Base-by-base conservation (phyloP, 2,329 filamentous ascomycete genomes). In the Ceratocystis smalleyi region DNA sequence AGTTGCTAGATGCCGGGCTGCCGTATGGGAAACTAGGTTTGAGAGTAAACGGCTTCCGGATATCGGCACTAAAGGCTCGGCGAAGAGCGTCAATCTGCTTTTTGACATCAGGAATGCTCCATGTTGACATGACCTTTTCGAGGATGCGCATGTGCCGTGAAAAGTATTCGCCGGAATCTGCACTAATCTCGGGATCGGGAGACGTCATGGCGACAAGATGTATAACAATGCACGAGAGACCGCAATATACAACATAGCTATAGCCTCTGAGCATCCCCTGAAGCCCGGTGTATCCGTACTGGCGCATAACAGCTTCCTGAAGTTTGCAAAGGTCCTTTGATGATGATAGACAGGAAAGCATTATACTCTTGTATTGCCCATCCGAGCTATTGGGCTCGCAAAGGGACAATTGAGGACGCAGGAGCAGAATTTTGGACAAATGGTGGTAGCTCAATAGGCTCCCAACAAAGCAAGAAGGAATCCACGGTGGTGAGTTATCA, bases 171-270 rank as follows among this genome's bases (percentile, higher is more conserved):
- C 89, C 83, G 5, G 92, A 89, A 72, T 96, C 90, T 0, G 80
- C 78, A 71, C 94, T 91, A 65, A 96, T 82, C 47, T 94, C 88
- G 1, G 90, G 88, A 72, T 97, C 91, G 19, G 94, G 92, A 19
- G 91, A 96, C 15, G 91, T 95, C 67, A 96, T 86, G 3, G 91
- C 91, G 69, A 96, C 92, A 75, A 97, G 75, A 74, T 97, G 91
- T 64, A 97, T 81, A 75, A 96, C 91, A 27, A 92, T 91, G 76
- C 91, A 96, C 0, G 90, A 94, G 57, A 97, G 77, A 30, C 96
- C 84, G 64, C 86, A 85, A 71, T 97, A 97, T n/a, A 97, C 90
- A 5, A 89, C 90, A 71, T 96, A 97, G 74, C 91, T 96, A 72
- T 95, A 91, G 47, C 92, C 92, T 69, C 92, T 83, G 71, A 92